Conservation (phyloP, 1,284 basidiomycete species). For the Nidula niveotomentosa region DNA sequence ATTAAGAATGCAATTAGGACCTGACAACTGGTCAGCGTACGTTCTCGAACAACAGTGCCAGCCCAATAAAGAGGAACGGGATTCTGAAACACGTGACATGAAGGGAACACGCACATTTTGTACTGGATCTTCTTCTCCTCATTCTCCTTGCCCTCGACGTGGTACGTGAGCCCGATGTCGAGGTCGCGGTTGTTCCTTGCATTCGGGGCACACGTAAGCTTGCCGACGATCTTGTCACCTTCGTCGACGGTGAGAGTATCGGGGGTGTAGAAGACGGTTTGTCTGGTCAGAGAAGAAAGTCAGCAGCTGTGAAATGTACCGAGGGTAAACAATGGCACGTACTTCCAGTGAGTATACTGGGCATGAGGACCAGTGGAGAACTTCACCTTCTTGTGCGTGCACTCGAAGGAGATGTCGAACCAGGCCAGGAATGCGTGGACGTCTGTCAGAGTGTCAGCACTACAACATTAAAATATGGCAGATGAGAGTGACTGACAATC, state of each 20-base stretch:
- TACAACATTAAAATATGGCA: too few relatives aligned
- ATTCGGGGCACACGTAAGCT: constrained; percentile 82
- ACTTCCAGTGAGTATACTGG: constrained; percentile 98
- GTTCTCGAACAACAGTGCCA: constrained; percentile 18
- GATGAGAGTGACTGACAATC: constrained; percentile 69
- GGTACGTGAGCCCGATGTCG: constrained; percentile 84
- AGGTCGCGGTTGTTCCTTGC: constrained; percentile 90
- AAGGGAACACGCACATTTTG: constrained; percentile 70
- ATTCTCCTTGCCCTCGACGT: constrained; percentile 32
- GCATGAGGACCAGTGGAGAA: constrained; percentile 97
- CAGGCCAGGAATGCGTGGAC: constrained; percentile 99
- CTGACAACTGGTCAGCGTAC: constrained; percentile 71
- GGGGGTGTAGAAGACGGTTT: constrained; percentile 97
- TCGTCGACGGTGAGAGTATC: constrained; percentile 65
- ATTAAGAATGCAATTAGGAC: constrained; percentile 41
- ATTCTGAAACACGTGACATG: constrained; percentile 1
- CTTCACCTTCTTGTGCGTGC: constrained; percentile 94
- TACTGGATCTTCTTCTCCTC: constrained; percentile 52
- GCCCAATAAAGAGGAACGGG: constrained; percentile 15
- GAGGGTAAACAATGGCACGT: constrained; percentile 28
- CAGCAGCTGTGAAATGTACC: background rate
- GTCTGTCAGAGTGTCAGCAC: constrained; percentile 44
- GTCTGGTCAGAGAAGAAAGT: constrained; percentile 40
- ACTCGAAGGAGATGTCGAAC: constrained; percentile 98
- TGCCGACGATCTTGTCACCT: constrained; percentile 74